Percentiles rank a stretch among this genome's conserved stretches.
phyloP scores from a whole-genome alignment of 129 eudicot genomes.

The Saposhnikovia divaricata region DNA sequence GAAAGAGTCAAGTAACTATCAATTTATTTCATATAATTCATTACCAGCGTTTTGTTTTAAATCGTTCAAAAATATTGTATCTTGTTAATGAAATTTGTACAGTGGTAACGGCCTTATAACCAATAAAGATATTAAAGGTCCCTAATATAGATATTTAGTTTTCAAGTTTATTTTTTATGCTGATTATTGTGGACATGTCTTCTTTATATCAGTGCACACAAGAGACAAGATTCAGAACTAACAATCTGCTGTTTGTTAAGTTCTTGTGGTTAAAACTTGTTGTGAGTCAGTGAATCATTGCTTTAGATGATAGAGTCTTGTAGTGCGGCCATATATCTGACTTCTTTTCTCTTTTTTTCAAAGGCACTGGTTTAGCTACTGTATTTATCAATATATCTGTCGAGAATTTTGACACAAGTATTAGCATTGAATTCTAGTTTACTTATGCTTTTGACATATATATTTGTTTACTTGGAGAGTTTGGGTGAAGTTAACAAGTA shows the following conservation, averaged over 20 bases:
- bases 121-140: no score
- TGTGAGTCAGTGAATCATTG: neutral
- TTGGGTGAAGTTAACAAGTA: no score
- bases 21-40: no score
- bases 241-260: neutral
- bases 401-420: no score
- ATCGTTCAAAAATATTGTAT: no score
- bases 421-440: no score
- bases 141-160: neutral
- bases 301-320: constrained; percentile 7
- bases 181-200: constrained; percentile 1
- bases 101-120: no score
- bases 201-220: neutral
- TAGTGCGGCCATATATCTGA: neutral
- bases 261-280: neutral
- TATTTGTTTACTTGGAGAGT: no score
- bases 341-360: constrained; percentile 16
- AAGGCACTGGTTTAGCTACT: constrained; percentile 94
- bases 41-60: no score
- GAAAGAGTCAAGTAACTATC: no score
- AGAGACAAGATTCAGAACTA: neutral
- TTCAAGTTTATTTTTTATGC: neutral
- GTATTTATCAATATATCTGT: constrained; percentile 91
- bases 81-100: no score
- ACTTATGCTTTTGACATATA: no score